Evolutionary conservation across 2,329 filamentous ascomycete species (phyloP), one percentile per base, ranked within the genome.

Genomic region (Stagonosporopsis vannaccii): DNA sequence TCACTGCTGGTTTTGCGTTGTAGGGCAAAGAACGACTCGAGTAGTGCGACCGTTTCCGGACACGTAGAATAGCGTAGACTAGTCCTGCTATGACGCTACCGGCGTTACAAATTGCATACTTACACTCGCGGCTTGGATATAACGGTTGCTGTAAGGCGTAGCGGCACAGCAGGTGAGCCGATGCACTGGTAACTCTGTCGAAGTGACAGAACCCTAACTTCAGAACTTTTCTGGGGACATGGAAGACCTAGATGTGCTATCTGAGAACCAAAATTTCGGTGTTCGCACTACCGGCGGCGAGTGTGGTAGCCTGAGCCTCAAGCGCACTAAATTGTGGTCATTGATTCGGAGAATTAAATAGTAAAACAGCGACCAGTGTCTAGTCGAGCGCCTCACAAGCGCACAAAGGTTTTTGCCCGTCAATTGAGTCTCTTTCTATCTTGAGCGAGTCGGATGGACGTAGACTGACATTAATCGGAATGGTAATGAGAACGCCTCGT

Each of bases 401-500:
- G 13, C 46, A 41, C 40, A 12, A 6, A 39, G 15, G 17, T 56
- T 43, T 47, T 42, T 25, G 47, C 43, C 47, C 30, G 32, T 12
- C 28, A 30, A 12, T 23, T 13, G 19, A 20, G 33, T 33, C 32
- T 45, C 41, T 45, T 45, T 42, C 47, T 45, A 30, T 28, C 19
- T 50, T 36, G 30, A n/a, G 7, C 13, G 22, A 25, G 15, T 20
- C 13, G 25, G 37, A 41, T 37, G 42, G 26, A 51, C 30, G 30
- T 32, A n/a, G 30, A n/a, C 13, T 12, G 30, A 15, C 22, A 39
- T 33, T 56, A 32, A 42, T 48, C 6, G 32, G 20, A 33, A 6
- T 33, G 35, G 8, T 13, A 45, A 28, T 55, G 47, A 43, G 61
- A 65, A 67, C 65, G 63, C 65, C 68, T 59, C 58, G 44, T 64